Evolutionary conservation across 495 filamentous ascomycete species (phyloP), one percentile per base, ranked within the genome.

Genomic region (Talaromyces wortmannii): DNA sequence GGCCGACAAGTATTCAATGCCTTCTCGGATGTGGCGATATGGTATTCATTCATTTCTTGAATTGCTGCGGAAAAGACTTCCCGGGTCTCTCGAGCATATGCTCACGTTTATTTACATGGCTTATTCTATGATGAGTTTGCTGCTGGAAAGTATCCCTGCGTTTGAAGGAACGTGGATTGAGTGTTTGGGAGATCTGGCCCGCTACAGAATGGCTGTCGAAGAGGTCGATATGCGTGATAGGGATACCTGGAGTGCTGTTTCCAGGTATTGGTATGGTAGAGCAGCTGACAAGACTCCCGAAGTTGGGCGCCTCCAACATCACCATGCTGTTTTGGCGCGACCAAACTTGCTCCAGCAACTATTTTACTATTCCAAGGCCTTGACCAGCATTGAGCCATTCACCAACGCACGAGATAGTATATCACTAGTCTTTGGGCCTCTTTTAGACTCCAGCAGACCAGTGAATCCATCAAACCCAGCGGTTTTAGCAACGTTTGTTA

Each of bases 161-260:
- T 95, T 92, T 61, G 79, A 87, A 57, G 88, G 91, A 47, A 95
- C 87, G 0, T 96, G 92, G 91, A 88, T 95, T 23, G 91, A 96
- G 59, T 95, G 90, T 60, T 74, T 96, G 0, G 90, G 90, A 0
- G 90, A 94, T 65, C 67, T 94, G 3, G 86, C 82, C 0, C 68
- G 84, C 31, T 88, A 88, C 52, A 73, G 84, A 0, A 91, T 92
- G 87, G 88, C 88, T 1, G 84, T 92, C 30, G 87, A 92, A 63
- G 85, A 91, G 49, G 76, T 81, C 33, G 83, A 90, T 52, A 68
- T 84, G 16, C 70, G 78, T 10, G 89, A 92, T 45, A 78, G 87
- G 0, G 90, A 95, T 46, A 70, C 81, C 1, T 96, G 92, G 91
- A 86, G 85, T 8, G 78, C 77, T 0, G 86, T 95, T 0, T 86